Evolutionary conservation across 148 eudicot genomes (phyloP).

Genomic region (Cornus suecica): DNA sequence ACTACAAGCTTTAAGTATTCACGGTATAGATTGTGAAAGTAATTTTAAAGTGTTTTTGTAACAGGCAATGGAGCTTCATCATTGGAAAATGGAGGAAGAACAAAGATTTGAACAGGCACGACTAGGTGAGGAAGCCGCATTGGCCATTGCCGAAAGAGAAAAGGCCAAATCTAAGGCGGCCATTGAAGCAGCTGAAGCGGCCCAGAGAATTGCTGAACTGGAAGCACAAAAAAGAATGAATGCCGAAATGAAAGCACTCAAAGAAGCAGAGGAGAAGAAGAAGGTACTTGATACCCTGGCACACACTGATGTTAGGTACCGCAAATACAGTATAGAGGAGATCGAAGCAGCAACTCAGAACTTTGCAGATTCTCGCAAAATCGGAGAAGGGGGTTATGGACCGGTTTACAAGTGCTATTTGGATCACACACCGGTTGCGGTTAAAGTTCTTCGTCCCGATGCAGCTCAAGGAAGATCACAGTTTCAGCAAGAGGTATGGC

Average conservation of each 20-base stretch:
- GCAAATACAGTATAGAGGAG: constrained; percentile 60
- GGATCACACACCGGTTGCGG: constrained; percentile 70
- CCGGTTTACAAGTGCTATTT: constrained; percentile 64
- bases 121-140: constrained; percentile 30
- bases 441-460: constrained; percentile 75
- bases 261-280: constrained; percentile 30
- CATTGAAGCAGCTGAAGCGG: constrained; percentile 37
- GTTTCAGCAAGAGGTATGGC: constrained; percentile 66
- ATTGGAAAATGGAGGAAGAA: constrained; percentile 42
- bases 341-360: constrained; percentile 62
- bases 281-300: not conserved
- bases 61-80: constrained; percentile 48
- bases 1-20: not conserved
- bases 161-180: constrained; percentile 32
- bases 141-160: constrained; percentile 28
- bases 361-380: constrained; percentile 49
- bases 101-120: constrained; percentile 34
- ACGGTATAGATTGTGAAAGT: not conserved
- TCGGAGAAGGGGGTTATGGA: constrained; percentile 91
- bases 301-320: constrained; percentile 29
- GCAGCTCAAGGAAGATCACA: constrained; percentile 83
- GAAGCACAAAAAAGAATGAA: constrained; percentile 34
- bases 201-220: constrained; percentile 34
- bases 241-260: constrained; percentile 26
- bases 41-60: not conserved